phyloP scores from a whole-genome alignment of 805 yeast species.

The Jamesozyma rosinii region DNA sequence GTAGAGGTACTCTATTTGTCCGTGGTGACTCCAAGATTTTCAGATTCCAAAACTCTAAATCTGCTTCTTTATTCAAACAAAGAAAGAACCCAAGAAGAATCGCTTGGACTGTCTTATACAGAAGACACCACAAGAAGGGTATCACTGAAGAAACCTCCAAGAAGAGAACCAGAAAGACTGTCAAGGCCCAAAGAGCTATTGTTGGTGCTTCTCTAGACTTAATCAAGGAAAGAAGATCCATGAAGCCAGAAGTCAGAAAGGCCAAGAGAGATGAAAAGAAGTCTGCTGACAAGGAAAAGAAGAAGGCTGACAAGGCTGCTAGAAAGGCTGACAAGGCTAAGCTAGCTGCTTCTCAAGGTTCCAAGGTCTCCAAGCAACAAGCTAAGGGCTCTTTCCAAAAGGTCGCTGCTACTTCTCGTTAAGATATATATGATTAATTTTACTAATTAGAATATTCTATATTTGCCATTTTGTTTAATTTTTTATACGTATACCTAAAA shows the following conservation, averaged over 20 bases:
- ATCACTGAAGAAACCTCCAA: constrained; percentile 95
- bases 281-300: constrained; percentile 73
- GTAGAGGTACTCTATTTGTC: constrained; percentile 98
- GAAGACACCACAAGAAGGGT: constrained; percentile 99
- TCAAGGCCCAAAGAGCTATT: constrained; percentile 97
- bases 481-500: constrained; percentile 4
- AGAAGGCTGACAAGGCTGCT: constrained; percentile 85
- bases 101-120: constrained; percentile 98
- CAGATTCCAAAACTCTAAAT: constrained; percentile 98
- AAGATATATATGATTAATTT: constrained; percentile 31
- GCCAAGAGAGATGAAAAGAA: constrained; percentile 91
- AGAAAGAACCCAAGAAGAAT: constrained; percentile 99
- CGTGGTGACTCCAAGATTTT: constrained; percentile 99
- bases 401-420: constrained; percentile 95
- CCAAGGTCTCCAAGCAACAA: constrained; percentile 86
- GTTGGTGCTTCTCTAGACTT: constrained; percentile 98
- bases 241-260: constrained; percentile 95
- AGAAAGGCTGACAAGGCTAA: constrained; percentile 92
- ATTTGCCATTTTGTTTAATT: constrained; percentile 5
- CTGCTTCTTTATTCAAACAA: constrained; percentile 96
- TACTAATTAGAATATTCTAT: constrained; percentile 2
- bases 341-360: constrained; percentile 65
- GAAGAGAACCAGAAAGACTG: constrained; percentile 95
- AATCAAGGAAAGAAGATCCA: constrained; percentile 94
- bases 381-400: constrained; percentile 97